These are phyloP conservation scores for Beauveria sp. DNA, from an alignment of 2,329 filamentous ascomycete species.

Conservation along the genomic window DNA sequence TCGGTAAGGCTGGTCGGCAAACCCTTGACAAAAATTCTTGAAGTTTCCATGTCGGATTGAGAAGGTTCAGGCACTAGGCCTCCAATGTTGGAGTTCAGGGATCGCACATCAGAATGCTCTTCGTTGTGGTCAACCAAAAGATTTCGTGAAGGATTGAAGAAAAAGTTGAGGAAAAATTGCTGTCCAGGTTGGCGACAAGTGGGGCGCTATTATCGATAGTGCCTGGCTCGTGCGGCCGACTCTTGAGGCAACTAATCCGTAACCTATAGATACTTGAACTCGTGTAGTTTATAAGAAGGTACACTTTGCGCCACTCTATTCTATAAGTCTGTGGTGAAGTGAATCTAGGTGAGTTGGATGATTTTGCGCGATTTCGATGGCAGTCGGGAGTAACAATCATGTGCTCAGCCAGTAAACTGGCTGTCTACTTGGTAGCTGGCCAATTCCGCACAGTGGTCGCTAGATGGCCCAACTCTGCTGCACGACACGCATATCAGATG, in stretches of 20 bases:
- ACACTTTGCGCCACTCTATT: too few relatives aligned
- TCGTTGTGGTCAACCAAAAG: slow-evolving; percentile 14
- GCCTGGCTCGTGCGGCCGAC: background rate
- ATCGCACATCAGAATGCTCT: slow-evolving; percentile 10
- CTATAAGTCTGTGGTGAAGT: too few relatives aligned
- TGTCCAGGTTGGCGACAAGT: slow-evolving; percentile 10
- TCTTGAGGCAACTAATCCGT: background rate
- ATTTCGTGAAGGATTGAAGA: slow-evolving; percentile 15
- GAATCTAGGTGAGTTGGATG: too few relatives aligned
- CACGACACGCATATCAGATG: too few relatives aligned
- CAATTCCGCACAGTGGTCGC: too few relatives aligned
- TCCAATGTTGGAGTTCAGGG: slow-evolving; percentile 11
- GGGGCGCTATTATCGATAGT: slow-evolving; percentile 16
- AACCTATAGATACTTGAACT: background rate
- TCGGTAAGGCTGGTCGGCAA: slow-evolving; percentile 81
- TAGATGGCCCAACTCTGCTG: too few relatives aligned
- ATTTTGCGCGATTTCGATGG: too few relatives aligned
- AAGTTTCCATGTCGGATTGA: slow-evolving; percentile 43
- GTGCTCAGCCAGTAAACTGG: too few relatives aligned
- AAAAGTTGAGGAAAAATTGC: slow-evolving; percentile 22
- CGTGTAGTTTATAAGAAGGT: too few relatives aligned
- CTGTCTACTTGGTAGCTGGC: too few relatives aligned
- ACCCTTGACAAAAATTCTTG: slow-evolving; percentile 71
- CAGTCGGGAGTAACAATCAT: too few relatives aligned
- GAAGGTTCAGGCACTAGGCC: slow-evolving; percentile 13